Base-by-base conservation (phyloP, 2,329 filamentous ascomycete species). In the Anthostomella pinea region DNA sequence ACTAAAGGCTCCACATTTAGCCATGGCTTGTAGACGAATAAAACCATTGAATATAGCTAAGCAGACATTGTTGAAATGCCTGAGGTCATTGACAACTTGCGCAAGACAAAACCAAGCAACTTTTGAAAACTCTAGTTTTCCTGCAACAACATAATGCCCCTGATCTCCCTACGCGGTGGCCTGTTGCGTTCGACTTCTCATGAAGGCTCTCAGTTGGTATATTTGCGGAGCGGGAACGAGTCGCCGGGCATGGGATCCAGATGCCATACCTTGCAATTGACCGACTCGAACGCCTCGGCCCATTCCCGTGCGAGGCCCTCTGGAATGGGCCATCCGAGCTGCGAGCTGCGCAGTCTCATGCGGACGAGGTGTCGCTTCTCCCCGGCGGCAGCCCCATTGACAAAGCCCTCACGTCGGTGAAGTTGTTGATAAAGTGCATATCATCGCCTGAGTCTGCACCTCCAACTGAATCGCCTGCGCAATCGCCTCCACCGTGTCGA, bases 401-500 rank as follows among this genome's bases (percentile, higher is more conserved):
- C 60, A 42, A 81, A 81, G 15, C 69, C 72, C 45, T 79, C 75
- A 7, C 79, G 73, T 18, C 77, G 69, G 54, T 67, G 31, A 81
- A 64, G 58, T 83, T 83, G 66, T 82, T 82, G 63, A 82, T 73
- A 60, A 81, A 80, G 51, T 80, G 75, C 46, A 83, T 72, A 49
- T 82, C 78, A 19, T 77, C 77, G 0, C 74, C 43, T 69, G 65
- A 1, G 75, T 79, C 41, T 62, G 58, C 35, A 81, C 74, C 43
- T 76, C 70, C 18, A 80, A 59, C 55, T 78, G 67, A 1, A 73
- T 70, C 11, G 73, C 74, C 39, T 64, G 62, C 4, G 77, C 76
- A 39, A 80, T 69, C 16, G 60, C 58, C 57, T 81, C 75, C 18
- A 81, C 63, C 14, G 69, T 66, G 45, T 79, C 70, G n/a, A 81